Evolutionary conservation across 257 asterid genomes (phyloP).

Genomic region (Ballota nigra): DNA sequence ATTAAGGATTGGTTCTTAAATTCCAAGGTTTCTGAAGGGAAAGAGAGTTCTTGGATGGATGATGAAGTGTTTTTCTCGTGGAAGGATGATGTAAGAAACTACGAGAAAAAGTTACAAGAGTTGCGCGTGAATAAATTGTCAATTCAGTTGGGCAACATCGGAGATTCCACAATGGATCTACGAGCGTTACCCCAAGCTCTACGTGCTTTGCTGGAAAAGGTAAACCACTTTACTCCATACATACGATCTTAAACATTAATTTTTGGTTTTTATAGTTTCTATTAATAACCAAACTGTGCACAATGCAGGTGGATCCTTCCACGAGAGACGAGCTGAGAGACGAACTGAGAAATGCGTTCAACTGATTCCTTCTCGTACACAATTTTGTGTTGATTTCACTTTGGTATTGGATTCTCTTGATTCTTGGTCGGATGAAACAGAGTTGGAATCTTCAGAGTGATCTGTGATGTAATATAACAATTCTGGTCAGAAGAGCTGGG

Average conservation of each 20-base stretch:
- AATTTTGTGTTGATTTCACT: neutral
- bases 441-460: neutral
- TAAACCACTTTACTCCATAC: slow-evolving; percentile 6
- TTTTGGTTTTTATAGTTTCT: neutral
- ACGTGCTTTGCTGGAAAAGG: slow-evolving; percentile 72
- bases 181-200: slow-evolving; percentile 81
- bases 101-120: slow-evolving; percentile 63
- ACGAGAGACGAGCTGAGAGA: slow-evolving; percentile 50
- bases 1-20: slow-evolving; percentile 69
- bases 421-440: neutral
- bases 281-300: neutral
- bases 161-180: slow-evolving; percentile 68
- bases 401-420: neutral
- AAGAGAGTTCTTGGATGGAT: slow-evolving; percentile 62
- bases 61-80: slow-evolving; percentile 73
- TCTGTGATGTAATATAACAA: neutral
- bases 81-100: slow-evolving; percentile 69
- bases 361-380: slow-evolving; percentile 11
- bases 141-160: slow-evolving; percentile 59
- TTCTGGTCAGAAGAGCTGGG: slow-evolving; percentile 11
- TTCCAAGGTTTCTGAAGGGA: slow-evolving; percentile 46
- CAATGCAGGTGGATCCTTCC: slow-evolving; percentile 74
- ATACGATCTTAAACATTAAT: neutral
- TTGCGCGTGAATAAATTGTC: slow-evolving; percentile 58
- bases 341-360: slow-evolving; percentile 57